Base-by-base conservation (phyloP, 2,329 filamentous ascomycete species). In the Huntiella moniliformis region DNA sequence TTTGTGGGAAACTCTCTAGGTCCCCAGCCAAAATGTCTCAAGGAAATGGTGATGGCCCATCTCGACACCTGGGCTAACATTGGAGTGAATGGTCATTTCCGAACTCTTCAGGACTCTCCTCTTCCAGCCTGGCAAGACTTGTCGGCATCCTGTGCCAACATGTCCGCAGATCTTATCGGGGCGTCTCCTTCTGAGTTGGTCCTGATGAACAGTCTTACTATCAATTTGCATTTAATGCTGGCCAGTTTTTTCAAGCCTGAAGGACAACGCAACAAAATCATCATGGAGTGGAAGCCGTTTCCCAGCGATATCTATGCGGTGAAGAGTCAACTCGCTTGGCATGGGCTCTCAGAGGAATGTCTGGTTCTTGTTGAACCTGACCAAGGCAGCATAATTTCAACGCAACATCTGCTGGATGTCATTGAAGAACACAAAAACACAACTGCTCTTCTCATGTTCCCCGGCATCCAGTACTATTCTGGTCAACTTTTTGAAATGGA, bases 1-100 rank as follows among this genome's bases (percentile, higher is more conserved):
- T 77, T 95, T 52, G 88, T 85, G 53, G 87, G 87, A 47, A 93
- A 94, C 63, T 93, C 85, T 0, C 70, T 94, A 1, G 86, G 86
- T 34, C 71, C 87, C 4, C 86, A 93, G 58, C 85, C 86, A 38
- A 75, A 72, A 51, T 71, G 71, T 11, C 77, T 79, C 0, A 67
- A 71, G 13, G 63, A 69, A 12, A 77, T 83, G 51, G 63, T 93
- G 51, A 66, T 77, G 39, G 71, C 75, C 4, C 85, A 92, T 53
- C 70, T 93, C 1, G 73, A 80, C 51, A 85, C 83, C 3, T 94
- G 87, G 86, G 79, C 79, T 0, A 79, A 77, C 0, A 80, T 91
- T 52, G 86, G 80, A 13, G 86, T 94, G 16, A 77, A 80, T 36
- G 86, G 86, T 0, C 86, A 94, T 63, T 93, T 92, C 60, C 71